phyloP scores from a whole-genome alignment of 495 filamentous ascomycete genomes.

The Penicillium egyptiacum region DNA sequence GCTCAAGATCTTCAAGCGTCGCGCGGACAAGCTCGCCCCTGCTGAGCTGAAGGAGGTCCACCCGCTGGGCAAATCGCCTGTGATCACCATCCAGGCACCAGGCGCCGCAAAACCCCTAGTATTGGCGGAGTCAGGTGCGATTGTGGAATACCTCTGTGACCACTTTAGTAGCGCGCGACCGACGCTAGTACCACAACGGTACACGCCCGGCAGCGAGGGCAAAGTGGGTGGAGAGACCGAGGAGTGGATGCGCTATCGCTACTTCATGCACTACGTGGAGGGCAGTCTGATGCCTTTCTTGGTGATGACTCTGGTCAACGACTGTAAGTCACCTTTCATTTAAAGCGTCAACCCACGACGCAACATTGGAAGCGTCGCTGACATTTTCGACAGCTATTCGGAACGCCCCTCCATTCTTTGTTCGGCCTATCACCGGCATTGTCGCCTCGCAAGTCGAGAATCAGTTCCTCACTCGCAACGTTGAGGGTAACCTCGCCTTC shows the following conservation, averaged over 20 bases:
- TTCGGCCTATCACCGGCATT: conserved; percentile 69
- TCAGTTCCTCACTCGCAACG: conserved; percentile 61
- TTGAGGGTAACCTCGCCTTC: conserved; percentile 66
- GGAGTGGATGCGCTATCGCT: conserved; percentile 72
- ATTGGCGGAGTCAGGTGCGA: conserved; percentile 76
- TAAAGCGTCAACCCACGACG: background rate
- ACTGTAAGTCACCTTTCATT: conserved; percentile 45
- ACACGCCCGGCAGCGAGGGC: conserved; percentile 48
- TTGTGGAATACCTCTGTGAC: conserved; percentile 77
- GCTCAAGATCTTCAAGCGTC: conserved; percentile 71
- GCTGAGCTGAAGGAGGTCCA: conserved; percentile 73
- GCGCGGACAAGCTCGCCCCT: conserved; percentile 62
- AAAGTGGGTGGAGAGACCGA: conserved; percentile 68
- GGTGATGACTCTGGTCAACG: conserved; percentile 57
- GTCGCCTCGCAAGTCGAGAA: conserved; percentile 63
- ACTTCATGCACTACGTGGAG: conserved; percentile 81
- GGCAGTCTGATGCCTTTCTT: conserved; percentile 73
- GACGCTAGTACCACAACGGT: conserved; percentile 64
- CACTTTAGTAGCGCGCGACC: conserved; percentile 55
- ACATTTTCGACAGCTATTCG: conserved; percentile 52
- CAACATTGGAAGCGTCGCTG: background rate
- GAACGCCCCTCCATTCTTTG: conserved; percentile 74
- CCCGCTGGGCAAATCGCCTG: conserved; percentile 80
- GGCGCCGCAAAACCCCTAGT: conserved; percentile 54
- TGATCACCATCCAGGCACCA: conserved; percentile 59